A percentile compares a stretch with the other conserved stretches of the same genome.
These are phyloP conservation scores for Fusarium hainanense DNA, from an alignment of 2,329 filamentous ascomycete species.

Conservation along the genomic window DNA sequence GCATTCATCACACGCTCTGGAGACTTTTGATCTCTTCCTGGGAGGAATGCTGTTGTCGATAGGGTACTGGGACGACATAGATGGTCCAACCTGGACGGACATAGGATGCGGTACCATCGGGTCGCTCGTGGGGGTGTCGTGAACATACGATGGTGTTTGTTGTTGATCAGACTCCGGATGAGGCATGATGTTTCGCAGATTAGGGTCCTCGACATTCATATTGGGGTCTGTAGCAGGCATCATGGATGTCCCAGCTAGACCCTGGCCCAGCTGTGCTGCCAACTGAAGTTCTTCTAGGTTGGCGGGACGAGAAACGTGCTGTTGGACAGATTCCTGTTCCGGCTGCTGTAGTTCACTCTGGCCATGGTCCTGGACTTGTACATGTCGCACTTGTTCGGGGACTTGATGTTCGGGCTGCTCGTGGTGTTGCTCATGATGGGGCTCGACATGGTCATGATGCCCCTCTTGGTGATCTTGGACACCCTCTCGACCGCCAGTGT, in stretches of 20 bases:
- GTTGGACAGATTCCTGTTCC: slow-evolving; percentile 54
- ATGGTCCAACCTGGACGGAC: slow-evolving; percentile 52
- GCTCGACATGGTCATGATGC: slow-evolving; percentile 35
- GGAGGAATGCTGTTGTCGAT: slow-evolving; percentile 71
- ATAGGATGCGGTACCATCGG: slow-evolving; percentile 52
- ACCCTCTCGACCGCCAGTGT: slow-evolving; percentile 52
- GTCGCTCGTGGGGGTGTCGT: slow-evolving; percentile 52
- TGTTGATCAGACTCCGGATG: slow-evolving; percentile 55
- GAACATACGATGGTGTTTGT: slow-evolving; percentile 52
- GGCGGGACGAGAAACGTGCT: slow-evolving; percentile 56
- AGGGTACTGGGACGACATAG: slow-evolving; percentile 53
- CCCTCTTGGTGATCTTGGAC: slow-evolving; percentile 48
- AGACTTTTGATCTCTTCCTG: slow-evolving; percentile 85
- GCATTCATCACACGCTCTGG: slow-evolving; percentile 89
- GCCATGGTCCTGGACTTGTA: slow-evolving; percentile 47
- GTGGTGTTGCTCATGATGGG: slow-evolving; percentile 39
- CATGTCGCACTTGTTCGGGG: slow-evolving; percentile 45
- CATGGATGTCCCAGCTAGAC: slow-evolving; percentile 60
- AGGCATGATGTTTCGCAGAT: slow-evolving; percentile 58
- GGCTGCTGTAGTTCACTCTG: slow-evolving; percentile 47
- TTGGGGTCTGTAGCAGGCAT: slow-evolving; percentile 61
- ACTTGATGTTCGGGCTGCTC: slow-evolving; percentile 46
- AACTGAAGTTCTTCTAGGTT: slow-evolving; percentile 68
- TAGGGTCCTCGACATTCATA: slow-evolving; percentile 57
- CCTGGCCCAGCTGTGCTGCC: slow-evolving; percentile 67